Evolutionary conservation across 2,329 filamentous ascomycete species (phyloP), one percentile per base, ranked within the genome.

Genomic region (Pseudogymnoascus pannorum): DNA sequence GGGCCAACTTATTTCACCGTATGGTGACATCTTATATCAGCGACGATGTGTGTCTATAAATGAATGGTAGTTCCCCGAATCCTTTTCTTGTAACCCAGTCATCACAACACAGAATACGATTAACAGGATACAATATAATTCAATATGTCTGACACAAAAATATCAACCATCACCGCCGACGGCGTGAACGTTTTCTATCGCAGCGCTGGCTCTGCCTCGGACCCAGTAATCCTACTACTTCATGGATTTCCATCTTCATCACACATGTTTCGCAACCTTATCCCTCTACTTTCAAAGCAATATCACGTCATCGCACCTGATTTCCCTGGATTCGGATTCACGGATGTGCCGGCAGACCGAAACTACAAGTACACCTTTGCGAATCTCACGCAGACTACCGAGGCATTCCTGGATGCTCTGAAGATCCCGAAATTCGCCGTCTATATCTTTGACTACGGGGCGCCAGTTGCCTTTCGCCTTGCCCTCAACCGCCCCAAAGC

Each of bases 401-500:
- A 72, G 8, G 75, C 75, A 5, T 84, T 85, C 66, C 69, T 84
- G 11, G 74, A 78, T 35, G 72, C 74, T 0, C 71, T 86, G 7
- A 63, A 72, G 2, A 73, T 85, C 35, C 63, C 67, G 12, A 76
- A 75, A 31, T 85, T 79, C 71, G 77, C 79, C 12, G 70, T 84
- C 26, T 87, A 85, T 70, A 77, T 86, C 64, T 86, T 87, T 68
- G 83, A 87, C 73, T 86, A 86, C 68, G 84, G 84, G 58, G 81
- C 82, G 0, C 83, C 84, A 0, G 75, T 76, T 0, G 83, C 77
- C 1, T 72, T 85, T 22, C 77, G 81, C 2, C 73, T 86, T 1
- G 82, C 82, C 0, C 74, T 84, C 2, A 65, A 76, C 44, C 73
- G 78, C 2, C 79, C 80, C 0, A 69, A 77, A 0, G 72, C 74